Evolutionary conservation across 805 yeast species (phyloP).

Genomic region (Torulaspora quercuum): DNA sequence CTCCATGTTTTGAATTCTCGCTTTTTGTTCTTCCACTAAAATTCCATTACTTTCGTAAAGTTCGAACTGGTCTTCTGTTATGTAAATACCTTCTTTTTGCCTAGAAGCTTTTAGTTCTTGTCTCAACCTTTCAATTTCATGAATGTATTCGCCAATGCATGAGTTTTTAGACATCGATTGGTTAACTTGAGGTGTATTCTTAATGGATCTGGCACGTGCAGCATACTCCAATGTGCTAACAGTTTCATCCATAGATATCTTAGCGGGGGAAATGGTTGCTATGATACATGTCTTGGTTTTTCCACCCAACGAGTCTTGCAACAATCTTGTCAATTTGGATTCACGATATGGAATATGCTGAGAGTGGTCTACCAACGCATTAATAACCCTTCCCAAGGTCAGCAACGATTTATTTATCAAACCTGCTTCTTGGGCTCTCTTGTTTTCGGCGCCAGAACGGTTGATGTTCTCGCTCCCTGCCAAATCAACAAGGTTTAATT

Average conservation of each 20-base stretch:
- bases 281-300: conserved; percentile 76
- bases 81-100: conserved; percentile 61
- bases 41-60: conserved; percentile 47
- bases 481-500: conserved; percentile 83
- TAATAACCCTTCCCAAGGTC: conserved; percentile 84
- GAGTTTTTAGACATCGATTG: conserved; percentile 57
- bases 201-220: conserved; percentile 71
- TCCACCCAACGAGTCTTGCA: conserved; percentile 85
- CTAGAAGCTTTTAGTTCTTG: conserved; percentile 62
- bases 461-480: conserved; percentile 90
- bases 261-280: conserved; percentile 80
- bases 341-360: conserved; percentile 81
- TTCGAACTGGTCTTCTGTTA: conserved; percentile 45
- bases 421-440: conserved; percentile 89
- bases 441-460: conserved; percentile 78
- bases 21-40: conserved; percentile 49
- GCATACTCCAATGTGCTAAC: conserved; percentile 81
- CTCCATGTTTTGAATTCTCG: conserved; percentile 46
- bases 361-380: conserved; percentile 58
- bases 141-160: conserved; percentile 49
- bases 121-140: conserved; percentile 54
- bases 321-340: conserved; percentile 70
- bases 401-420: conserved; percentile 80
- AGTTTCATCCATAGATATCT: conserved; percentile 68
- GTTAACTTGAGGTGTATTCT: conserved; percentile 61